Conservation (phyloP, 495 filamentous ascomycete genomes). For the Aspergillus steynii region DNA sequence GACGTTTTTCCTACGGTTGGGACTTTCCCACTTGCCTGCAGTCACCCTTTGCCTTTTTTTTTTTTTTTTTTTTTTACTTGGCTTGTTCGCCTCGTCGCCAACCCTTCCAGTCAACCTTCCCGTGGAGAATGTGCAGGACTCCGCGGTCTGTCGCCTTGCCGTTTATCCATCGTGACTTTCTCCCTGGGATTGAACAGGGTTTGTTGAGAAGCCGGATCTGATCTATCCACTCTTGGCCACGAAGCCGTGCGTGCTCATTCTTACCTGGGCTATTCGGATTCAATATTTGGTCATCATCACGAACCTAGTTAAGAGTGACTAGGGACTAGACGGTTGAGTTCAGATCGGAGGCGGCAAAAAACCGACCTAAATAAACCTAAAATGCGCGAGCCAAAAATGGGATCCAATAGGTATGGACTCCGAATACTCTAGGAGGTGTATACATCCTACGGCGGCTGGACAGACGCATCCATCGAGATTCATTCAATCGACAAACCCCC, state of each 20-base stretch:
- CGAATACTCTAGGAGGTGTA: too few species aligned
- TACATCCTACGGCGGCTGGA: too few species aligned
- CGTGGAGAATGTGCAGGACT: not conserved
- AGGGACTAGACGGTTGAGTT: not conserved
- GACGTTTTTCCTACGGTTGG: constrained; percentile 13
- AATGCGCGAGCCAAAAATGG: not conserved
- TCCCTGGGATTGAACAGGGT: constrained; percentile 13
- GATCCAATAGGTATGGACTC: not conserved
- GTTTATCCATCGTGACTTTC: constrained; percentile 7
- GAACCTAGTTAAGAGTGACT: not conserved
- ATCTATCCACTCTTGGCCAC: constrained; percentile 1
- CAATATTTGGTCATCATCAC: not conserved
- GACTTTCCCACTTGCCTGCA: constrained; percentile 3
- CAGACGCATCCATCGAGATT: too few species aligned
- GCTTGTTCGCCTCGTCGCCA: not conserved
- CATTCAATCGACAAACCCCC: too few species aligned
- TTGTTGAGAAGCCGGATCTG: constrained; percentile 11
- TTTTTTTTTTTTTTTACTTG: constrained; percentile 5
- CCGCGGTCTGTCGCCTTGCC: not conserved
- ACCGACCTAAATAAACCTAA: not conserved
- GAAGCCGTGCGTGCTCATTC: not conserved
- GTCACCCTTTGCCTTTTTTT: constrained; percentile 3
- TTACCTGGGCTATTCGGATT: not conserved
- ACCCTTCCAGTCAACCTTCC: not conserved
- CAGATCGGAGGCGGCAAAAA: not conserved